Conservation (phyloP, 164 flowering plant genomes). For the Aristolochia contorta region DNA sequence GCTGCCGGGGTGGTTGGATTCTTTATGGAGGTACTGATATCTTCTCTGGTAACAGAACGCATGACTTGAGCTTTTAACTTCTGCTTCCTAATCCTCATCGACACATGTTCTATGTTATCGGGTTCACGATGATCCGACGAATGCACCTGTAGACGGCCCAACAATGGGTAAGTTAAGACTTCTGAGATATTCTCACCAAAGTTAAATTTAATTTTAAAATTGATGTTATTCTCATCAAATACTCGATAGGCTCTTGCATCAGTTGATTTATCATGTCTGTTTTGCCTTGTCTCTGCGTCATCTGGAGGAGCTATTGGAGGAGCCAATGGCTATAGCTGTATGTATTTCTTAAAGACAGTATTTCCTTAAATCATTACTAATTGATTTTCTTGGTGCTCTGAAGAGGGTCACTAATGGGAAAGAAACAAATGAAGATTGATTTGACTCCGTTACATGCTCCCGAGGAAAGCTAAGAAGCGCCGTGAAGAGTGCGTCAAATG, state of each 20-base stretch:
- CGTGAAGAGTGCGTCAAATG: background rate
- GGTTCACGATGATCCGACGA: conserved; percentile 93
- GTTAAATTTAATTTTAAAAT: no score
- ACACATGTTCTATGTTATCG: conserved; percentile 15
- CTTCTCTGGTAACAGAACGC: no score
- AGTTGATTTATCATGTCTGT: background rate
- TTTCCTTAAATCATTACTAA: background rate
- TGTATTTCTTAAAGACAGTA: conserved; percentile 13
- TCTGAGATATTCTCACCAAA: no score
- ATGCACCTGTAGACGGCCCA: conserved; percentile 98
- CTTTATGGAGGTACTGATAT: conserved; percentile 84
- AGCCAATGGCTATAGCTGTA: conserved; percentile 74
- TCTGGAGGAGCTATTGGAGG: conserved; percentile 67
- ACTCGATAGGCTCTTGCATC: no score
- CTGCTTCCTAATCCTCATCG: no score
- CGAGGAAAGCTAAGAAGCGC: conserved; percentile 8
- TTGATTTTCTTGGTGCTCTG: background rate
- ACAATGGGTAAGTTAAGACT: conserved; percentile 78
- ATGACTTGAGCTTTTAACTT: no score
- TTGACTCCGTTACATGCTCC: conserved; percentile 50
- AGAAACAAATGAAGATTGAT: conserved; percentile 43
- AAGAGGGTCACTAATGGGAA: conserved; percentile 74
- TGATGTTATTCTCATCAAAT: background rate
- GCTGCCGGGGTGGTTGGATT: conserved; percentile 97
- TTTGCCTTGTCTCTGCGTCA: conserved; percentile 55